Evolutionary conservation across 352 stramenopile species (phyloP), one percentile per base, ranked within the genome.

Genomic region (Pythium apleroticum): DNA sequence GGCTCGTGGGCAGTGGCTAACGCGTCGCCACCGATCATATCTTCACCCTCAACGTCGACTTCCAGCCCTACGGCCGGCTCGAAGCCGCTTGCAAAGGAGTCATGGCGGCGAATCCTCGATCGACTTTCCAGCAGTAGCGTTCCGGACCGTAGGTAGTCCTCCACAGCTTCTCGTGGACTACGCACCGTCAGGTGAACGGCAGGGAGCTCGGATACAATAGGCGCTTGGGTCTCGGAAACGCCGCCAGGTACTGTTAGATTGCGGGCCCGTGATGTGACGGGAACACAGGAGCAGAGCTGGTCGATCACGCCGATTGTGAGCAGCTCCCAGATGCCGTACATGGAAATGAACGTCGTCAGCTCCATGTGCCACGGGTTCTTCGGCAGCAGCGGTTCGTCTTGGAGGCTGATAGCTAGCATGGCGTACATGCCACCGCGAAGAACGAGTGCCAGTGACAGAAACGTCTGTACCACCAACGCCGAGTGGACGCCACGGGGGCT

Each of bases 241-340:
- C 45, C 60, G 4, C 10, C 27, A 0, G 14, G 35, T 4, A 52
- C 60, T 25, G 50, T 20, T 4, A 60, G 60, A 27, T 50, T 17
- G 31, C 45, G 39, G 3, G 53, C 31, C 10, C 54, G 52, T 6
- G 61, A 68, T 17, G 19, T 33, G 8, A 62, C 41, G 3, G 61
- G 52, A 3, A 68, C 61, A 12, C 52, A 52, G 6, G 25, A 25
- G 27, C 61, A 63, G 9, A 68, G 61, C n/a, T 19, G 25, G 45
- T 68, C 35, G 41, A 71, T 59, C 2, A 65, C 22, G 2, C 28
- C 39, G 27, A 63, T 6, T 6, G 39, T 19, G 27, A 66, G 4
- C 1, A 71, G 19, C 19, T 71, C 65, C 65, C 65, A 71, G 20
- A 59, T 24, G 3, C 50, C 57, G 35, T 71, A 71, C 33, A 59